phyloP scores from a whole-genome alignment of 371 early-diverging fungal species.

The Haplosporangium sp. region DNA sequence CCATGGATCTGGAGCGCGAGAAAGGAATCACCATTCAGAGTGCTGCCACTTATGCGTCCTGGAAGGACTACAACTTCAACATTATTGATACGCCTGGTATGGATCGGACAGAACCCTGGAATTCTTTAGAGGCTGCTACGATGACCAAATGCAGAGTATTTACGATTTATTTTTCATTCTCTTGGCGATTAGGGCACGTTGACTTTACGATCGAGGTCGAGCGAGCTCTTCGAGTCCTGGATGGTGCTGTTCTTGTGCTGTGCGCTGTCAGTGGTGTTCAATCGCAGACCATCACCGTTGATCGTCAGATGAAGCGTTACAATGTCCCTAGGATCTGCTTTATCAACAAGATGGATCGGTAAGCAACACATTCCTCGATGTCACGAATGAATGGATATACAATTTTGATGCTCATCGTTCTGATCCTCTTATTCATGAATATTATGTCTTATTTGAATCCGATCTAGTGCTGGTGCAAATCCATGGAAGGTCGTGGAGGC shows the following conservation, averaged over 20 bases:
- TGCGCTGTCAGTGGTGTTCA: constrained; percentile 91
- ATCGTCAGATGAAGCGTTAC: constrained; percentile 94
- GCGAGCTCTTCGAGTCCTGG: constrained; percentile 90
- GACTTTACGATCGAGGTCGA: constrained; percentile 96
- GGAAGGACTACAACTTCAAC: constrained; percentile 85
- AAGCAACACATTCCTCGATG: neutral
- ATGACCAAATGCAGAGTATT: neutral
- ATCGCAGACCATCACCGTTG: constrained; percentile 97
- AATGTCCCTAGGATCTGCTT: constrained; percentile 89
- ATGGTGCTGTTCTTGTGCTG: constrained; percentile 89
- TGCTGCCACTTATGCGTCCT: constrained; percentile 88
- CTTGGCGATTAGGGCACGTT: constrained; percentile 77
- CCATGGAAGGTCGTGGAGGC: constrained; percentile 93
- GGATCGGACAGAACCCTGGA: neutral
- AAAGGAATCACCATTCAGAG: constrained; percentile 95
- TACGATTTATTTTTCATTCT: neutral
- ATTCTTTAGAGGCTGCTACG: neutral
- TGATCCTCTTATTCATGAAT: neutral
- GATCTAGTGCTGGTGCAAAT: constrained; percentile 87
- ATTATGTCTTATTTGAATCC: neutral
- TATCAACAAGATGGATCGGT: constrained; percentile 93
- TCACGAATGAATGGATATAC: neutral
- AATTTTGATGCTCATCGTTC: no score
- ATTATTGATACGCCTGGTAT: constrained; percentile 93
- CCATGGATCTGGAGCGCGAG: constrained; percentile 98